Conservation (phyloP, 352 stramenopile species). For the Detonula confervacea region DNA sequence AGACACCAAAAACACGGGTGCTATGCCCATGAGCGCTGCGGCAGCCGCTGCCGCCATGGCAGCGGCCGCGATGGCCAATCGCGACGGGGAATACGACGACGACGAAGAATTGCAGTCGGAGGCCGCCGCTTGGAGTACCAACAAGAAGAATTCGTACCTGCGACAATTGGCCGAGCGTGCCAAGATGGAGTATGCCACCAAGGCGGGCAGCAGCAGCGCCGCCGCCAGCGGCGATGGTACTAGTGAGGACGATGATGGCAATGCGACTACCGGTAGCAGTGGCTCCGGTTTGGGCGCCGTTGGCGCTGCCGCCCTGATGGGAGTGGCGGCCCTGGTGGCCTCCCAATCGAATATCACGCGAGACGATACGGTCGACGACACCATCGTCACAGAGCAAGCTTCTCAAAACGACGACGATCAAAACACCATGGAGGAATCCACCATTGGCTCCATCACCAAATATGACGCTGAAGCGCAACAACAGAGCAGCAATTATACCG, state of each 20-base stretch:
- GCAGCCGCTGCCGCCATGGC: background rate
- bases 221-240: background rate
- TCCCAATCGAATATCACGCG: too few species aligned
- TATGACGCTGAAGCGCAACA: too few species aligned
- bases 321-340: background rate
- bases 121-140: conserved; percentile 35
- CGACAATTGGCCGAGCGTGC: conserved; percentile 65
- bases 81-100: conserved; percentile 46
- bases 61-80: conserved; percentile 17
- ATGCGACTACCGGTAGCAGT: too few species aligned
- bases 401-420: background rate
- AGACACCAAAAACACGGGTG: background rate
- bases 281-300: background rate
- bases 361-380: too few species aligned
- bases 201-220: conserved; percentile 2
- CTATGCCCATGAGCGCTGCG: background rate
- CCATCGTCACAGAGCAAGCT: too few species aligned
- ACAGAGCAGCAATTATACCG: conserved; percentile 37
- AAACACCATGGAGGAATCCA: background rate
- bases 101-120: conserved; percentile 56
- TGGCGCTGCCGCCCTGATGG: background rate
- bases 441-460: conserved; percentile 1
- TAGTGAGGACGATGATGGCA: too few species aligned
- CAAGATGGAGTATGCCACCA: conserved; percentile 53
- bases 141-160: conserved; percentile 73